Evolutionary conservation across 2,329 filamentous ascomycete genomes (phyloP).

Genomic region (Fusarium palustre): DNA sequence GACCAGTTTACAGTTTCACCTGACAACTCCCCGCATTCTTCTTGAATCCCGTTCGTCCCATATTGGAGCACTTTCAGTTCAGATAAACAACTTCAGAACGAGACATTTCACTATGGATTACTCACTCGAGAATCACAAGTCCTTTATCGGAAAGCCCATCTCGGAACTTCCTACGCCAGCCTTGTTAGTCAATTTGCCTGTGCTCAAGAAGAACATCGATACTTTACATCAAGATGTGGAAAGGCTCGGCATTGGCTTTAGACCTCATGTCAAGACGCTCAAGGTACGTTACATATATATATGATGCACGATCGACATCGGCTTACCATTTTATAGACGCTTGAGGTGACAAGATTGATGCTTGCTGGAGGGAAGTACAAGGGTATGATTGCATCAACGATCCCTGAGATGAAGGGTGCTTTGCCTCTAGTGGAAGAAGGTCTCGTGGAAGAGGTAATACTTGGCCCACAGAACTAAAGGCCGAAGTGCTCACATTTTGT

Average conservation of each 20-base stretch:
- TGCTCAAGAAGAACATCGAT: conserved; percentile 54
- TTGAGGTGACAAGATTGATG: conserved; percentile 56
- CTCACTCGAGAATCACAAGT: conserved; percentile 47
- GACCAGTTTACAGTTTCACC: background rate
- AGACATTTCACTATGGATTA: conserved; percentile 40
- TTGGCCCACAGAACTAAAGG: background rate
- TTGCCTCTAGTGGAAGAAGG: conserved; percentile 56
- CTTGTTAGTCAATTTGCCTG: conserved; percentile 53
- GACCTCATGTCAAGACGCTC: conserved; percentile 60
- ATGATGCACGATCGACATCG: rapidly evolving
- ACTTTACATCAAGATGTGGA: conserved; percentile 55
- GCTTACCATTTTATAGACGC: conserved; percentile 44
- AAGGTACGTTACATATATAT: conserved; percentile 48
- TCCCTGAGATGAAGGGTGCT: conserved; percentile 55
- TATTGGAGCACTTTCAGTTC: conserved; percentile 8
- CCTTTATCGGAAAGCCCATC: conserved; percentile 52
- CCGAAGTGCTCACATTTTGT: background rate
- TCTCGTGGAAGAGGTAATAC: conserved; percentile 53
- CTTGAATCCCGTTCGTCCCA: background rate
- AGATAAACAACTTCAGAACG: background rate
- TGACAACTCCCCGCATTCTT: conserved; percentile 1
- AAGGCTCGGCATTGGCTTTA: conserved; percentile 52
- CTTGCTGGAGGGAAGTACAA: conserved; percentile 53
- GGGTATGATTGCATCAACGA: conserved; percentile 55
- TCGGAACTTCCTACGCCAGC: conserved; percentile 55